These are phyloP conservation scores for Scheffersomyces stipitis DNA, from an alignment of 805 yeast species.

Conservation along the genomic window DNA sequence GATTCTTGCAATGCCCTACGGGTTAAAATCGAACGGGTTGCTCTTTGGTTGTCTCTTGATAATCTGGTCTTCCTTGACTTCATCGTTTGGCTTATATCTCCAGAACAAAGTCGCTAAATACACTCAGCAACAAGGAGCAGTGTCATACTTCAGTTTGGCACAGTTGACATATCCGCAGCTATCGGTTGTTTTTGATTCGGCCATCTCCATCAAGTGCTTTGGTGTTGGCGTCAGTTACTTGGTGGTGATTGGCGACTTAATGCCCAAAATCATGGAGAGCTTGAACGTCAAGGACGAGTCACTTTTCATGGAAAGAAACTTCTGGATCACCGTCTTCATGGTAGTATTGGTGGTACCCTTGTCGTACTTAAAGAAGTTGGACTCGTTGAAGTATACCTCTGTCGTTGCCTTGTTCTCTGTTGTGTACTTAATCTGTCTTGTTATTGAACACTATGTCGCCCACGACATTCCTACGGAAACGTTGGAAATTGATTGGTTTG, in stretches of 20 bases:
- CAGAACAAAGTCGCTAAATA: constrained; percentile 61
- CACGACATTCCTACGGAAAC: constrained; percentile 18
- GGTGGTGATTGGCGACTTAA: constrained; percentile 73
- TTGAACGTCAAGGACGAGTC: constrained; percentile 24
- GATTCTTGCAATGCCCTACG: constrained; percentile 70
- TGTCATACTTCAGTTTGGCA: constrained; percentile 45
- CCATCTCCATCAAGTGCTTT: constrained; percentile 75
- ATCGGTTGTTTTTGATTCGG: constrained; percentile 68
- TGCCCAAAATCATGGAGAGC: constrained; percentile 56
- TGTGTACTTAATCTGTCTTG: constrained; percentile 57
- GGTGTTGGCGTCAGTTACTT: constrained; percentile 74
- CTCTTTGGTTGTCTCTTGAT: constrained; percentile 56
- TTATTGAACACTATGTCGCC: constrained; percentile 48
- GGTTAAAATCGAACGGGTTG: constrained; percentile 67
- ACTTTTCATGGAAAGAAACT: constrained; percentile 36
- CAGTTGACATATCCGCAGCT: constrained; percentile 69
- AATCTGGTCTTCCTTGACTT: constrained; percentile 60
- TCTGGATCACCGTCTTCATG: constrained; percentile 57
- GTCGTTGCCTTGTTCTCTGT: constrained; percentile 68
- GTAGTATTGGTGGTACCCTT: constrained; percentile 59
- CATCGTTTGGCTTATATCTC: constrained; percentile 66
- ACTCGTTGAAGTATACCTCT: constrained; percentile 69
- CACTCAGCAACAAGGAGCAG: constrained; percentile 42
- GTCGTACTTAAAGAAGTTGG: constrained; percentile 59
- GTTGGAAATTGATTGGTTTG: constrained; percentile 28